These are phyloP conservation scores for Candida incommunis DNA, from an alignment of 805 yeast genomes.

Conservation along the genomic window DNA sequence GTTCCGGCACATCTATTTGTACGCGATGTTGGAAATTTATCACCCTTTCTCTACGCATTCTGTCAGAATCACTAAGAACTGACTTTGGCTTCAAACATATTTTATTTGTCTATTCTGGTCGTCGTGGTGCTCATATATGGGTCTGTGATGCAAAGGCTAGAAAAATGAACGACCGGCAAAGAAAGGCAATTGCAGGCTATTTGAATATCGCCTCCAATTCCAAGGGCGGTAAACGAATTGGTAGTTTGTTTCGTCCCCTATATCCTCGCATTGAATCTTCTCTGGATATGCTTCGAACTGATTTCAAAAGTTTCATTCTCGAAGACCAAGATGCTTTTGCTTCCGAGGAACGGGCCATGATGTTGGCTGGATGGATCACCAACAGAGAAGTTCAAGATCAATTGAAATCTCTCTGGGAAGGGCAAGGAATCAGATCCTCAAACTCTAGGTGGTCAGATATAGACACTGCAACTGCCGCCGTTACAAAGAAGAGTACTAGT, in stretches of 20 bases:
- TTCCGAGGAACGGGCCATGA: constrained; percentile 36
- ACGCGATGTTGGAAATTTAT: constrained; percentile 88
- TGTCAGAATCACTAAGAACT: constrained; percentile 57
- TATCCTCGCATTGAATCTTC: constrained; percentile 78
- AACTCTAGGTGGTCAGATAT: constrained; percentile 67
- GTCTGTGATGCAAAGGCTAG: constrained; percentile 79
- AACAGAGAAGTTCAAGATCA: constrained; percentile 34
- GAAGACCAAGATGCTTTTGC: constrained; percentile 84
- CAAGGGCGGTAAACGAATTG: constrained; percentile 31
- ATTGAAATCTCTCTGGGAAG: constrained; percentile 46
- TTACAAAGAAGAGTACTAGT: constrained; percentile 6
- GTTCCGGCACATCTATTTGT: constrained; percentile 75
- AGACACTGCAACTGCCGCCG: constrained; percentile 28
- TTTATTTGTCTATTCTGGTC: constrained; percentile 93
- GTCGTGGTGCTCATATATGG: constrained; percentile 99
- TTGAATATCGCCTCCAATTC: constrained; percentile 48
- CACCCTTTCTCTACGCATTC: constrained; percentile 63
- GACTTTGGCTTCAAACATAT: constrained; percentile 83
- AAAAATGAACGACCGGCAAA: constrained; percentile 49
- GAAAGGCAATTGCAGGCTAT: constrained; percentile 74
- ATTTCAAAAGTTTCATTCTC: constrained; percentile 52
- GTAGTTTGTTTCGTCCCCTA: constrained; percentile 58
- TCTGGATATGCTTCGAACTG: constrained; percentile 45
- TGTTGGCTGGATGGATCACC: constrained; percentile 47
- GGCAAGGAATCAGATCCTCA: constrained; percentile 37